Conservation (phyloP, 768 basidiomycete species). For the Sarcomyxa edulis region DNA sequence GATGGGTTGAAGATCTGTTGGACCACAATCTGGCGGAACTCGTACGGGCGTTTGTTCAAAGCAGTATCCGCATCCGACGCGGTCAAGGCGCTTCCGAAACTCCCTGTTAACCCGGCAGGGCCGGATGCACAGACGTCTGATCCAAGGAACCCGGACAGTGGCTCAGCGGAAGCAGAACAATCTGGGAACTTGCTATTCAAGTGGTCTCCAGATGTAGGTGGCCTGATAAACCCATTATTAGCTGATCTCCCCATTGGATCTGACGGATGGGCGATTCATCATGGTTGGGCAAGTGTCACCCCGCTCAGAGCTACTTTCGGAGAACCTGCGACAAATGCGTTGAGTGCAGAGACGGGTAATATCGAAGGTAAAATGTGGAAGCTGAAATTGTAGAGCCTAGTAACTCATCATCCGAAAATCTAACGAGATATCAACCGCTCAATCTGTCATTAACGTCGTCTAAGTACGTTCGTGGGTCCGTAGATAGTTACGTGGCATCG, state of each 20-base stretch:
- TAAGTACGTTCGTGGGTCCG: no score
- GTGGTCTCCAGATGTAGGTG: conserved; percentile 65
- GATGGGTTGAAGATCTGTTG: conserved; percentile 66
- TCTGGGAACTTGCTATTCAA: conserved; percentile 54
- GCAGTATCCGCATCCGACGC: conserved; percentile 23
- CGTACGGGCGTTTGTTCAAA: conserved; percentile 79
- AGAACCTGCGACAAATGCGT: conserved; percentile 38
- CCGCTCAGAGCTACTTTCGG: conserved; percentile 73
- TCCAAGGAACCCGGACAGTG: conserved; percentile 7
- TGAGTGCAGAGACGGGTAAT: conserved; percentile 9
- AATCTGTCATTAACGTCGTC: no score
- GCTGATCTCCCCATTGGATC: conserved; percentile 67
- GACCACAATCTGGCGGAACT: conserved; percentile 83
- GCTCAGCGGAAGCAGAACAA: conserved; percentile 8
- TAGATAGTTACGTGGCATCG: not conserved
- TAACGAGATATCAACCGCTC: no score
- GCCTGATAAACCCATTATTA: conserved; percentile 55
- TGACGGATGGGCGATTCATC: conserved; percentile 75
- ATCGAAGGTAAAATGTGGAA: conserved; percentile 45
- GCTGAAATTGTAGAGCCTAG: conserved; percentile 44
- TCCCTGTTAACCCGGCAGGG: conserved; percentile 30
- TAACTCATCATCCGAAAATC: no score
- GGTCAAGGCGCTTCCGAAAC: conserved; percentile 13
- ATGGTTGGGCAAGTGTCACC: conserved; percentile 72
- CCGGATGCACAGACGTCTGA: conserved; percentile 31